Conservation (phyloP, 2,329 filamentous ascomycete genomes). For the Penicillium sp. region DNA sequence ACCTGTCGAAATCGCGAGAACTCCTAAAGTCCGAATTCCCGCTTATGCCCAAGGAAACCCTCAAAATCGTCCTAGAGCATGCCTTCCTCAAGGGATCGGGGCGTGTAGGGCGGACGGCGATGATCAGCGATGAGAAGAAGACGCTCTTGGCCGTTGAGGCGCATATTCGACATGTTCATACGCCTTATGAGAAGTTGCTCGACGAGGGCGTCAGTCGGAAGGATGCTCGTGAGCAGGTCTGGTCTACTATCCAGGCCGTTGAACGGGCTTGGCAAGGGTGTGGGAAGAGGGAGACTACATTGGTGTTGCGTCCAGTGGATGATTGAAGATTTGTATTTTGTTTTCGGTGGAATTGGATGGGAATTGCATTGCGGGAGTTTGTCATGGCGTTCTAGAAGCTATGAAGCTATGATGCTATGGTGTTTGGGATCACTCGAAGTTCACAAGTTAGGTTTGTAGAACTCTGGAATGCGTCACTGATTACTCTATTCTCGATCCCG, state of each 20-base stretch:
- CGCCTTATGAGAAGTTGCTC: constrained; percentile 41
- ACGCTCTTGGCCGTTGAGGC: constrained; percentile 44
- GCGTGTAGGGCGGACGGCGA: constrained; percentile 41
- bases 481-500: not conserved
- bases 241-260: constrained; percentile 30
- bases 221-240: constrained; percentile 35
- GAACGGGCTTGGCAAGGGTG: constrained; percentile 34
- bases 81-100: constrained; percentile 45
- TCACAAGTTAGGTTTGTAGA: not conserved
- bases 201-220: constrained; percentile 24
- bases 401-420: not conserved
- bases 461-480: not conserved
- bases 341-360: not conserved
- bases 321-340: not conserved
- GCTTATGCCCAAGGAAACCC: constrained; percentile 35
- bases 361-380: constrained; percentile 4
- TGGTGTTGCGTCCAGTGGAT: not conserved
- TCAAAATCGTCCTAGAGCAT: constrained; percentile 38
- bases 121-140: constrained; percentile 35
- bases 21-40: constrained; percentile 39
- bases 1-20: constrained; percentile 25
- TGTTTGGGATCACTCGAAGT: not conserved
- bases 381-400: not conserved
- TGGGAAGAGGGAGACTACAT: not conserved
- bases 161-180: constrained; percentile 46